Conservation (phyloP, 2,329 filamentous ascomycete species). For the Diaporthe eres region DNA sequence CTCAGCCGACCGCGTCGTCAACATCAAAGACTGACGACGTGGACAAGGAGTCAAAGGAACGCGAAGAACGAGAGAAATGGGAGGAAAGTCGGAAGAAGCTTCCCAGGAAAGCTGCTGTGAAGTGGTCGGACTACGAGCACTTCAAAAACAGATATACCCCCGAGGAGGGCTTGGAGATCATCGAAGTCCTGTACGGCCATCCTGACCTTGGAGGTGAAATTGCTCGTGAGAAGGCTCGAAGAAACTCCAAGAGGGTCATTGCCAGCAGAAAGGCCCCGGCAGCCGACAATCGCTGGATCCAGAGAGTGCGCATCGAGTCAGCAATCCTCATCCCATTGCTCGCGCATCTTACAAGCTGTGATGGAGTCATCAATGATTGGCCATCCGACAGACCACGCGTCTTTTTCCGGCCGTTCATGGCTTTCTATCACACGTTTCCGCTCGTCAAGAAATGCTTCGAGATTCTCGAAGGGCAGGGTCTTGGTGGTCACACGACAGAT, state of each 20-base stretch:
- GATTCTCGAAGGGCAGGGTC: not conserved
- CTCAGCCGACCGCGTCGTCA: not conserved
- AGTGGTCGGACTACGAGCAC: constrained; percentile 42
- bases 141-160: constrained; percentile 46
- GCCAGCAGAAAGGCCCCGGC: not conserved
- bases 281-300: constrained; percentile 36
- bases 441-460: constrained; percentile 37
- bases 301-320: constrained; percentile 45
- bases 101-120: constrained; percentile 12
- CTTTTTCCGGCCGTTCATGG: constrained; percentile 43
- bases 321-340: constrained; percentile 41
- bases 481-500: not conserved
- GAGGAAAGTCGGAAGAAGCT: not conserved
- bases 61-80: not conserved
- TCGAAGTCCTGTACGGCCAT: constrained; percentile 44
- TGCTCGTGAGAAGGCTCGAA: constrained; percentile 21
- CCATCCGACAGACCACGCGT: constrained; percentile 33
- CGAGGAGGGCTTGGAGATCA: constrained; percentile 42
- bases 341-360: constrained; percentile 21
- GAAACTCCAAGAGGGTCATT: not conserved
- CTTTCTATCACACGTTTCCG: constrained; percentile 40
- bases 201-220: constrained; percentile 20
- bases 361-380: constrained; percentile 28
- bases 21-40: not conserved
- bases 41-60: not conserved